These are phyloP conservation scores for Alternaria sp. DNA, from an alignment of 2,329 filamentous ascomycete species.

Conservation along the genomic window DNA sequence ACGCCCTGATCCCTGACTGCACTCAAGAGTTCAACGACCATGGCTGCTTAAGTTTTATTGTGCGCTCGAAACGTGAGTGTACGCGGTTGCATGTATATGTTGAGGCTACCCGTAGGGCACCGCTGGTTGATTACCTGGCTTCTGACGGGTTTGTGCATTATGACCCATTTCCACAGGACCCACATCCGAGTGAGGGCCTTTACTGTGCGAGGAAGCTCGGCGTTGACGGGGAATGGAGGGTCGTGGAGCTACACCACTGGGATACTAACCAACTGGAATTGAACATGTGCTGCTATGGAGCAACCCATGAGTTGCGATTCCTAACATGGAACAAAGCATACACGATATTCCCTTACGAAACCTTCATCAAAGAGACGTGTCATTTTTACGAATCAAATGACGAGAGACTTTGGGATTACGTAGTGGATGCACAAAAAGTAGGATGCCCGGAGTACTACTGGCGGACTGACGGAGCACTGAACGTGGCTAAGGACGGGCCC, in stretches of 20 bases:
- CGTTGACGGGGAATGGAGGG: background rate
- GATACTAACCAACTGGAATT: background rate
- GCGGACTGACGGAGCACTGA: background rate
- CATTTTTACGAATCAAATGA: no score
- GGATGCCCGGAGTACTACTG: no score
- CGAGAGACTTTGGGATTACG: no score
- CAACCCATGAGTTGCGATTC: background rate
- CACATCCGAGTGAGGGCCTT: background rate
- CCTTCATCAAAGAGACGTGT: background rate
- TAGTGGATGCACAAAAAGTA: no score
- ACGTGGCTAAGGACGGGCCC: background rate
- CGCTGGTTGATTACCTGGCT: background rate
- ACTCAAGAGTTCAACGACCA: background rate
- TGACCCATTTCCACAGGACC: background rate
- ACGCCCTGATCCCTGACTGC: background rate
- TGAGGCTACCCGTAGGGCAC: background rate
- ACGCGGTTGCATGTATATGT: background rate
- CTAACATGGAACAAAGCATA: background rate
- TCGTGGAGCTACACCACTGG: background rate
- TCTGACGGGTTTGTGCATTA: background rate
- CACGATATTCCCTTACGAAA: background rate
- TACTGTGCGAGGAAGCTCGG: background rate
- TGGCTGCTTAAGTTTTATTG: background rate
- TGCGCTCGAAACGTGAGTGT: background rate
- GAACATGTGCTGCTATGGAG: background rate